phyloP scores from a whole-genome alignment of 805 yeast genomes.

The Metschnikowia kunwiensis region DNA sequence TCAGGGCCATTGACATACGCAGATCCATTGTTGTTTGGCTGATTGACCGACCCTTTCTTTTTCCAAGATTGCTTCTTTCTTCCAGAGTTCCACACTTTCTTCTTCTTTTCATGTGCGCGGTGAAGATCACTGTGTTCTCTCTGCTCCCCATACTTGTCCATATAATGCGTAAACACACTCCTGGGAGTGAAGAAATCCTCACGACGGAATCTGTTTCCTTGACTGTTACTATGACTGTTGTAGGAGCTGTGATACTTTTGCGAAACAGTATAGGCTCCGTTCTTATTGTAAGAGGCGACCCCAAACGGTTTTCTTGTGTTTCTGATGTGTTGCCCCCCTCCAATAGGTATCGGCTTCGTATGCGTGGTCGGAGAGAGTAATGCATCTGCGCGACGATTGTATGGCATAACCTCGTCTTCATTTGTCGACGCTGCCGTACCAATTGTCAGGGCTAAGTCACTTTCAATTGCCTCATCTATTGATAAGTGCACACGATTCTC shows the following conservation, averaged over 20 bases:
- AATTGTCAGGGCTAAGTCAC: slow-evolving; percentile 6
- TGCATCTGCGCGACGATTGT: slow-evolving; percentile 44
- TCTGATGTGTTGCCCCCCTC: slow-evolving; percentile 30
- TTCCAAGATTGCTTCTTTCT: slow-evolving; percentile 31
- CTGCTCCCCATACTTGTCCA: slow-evolving; percentile 59
- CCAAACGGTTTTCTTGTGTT: slow-evolving; percentile 59
- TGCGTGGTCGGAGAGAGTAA: slow-evolving; percentile 36
- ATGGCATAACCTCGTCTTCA: slow-evolving; percentile 22
- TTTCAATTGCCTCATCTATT: slow-evolving; percentile 11
- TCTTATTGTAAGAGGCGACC: slow-evolving; percentile 54
- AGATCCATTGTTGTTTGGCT: slow-evolving; percentile 1
- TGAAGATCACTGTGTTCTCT: slow-evolving; percentile 20
- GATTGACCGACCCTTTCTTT: slow-evolving; percentile 12
- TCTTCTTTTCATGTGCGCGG: slow-evolving; percentile 19
- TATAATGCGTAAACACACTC: slow-evolving; percentile 64
- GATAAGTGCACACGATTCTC: slow-evolving; percentile 5
- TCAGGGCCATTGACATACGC: slow-evolving; percentile 1
- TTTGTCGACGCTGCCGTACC: slow-evolving; percentile 1
- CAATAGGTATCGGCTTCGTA: slow-evolving; percentile 41
- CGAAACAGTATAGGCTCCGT: slow-evolving; percentile 8
- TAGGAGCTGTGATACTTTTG: slow-evolving; percentile 11
- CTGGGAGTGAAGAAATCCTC: slow-evolving; percentile 80
- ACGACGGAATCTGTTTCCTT: slow-evolving; percentile 45
- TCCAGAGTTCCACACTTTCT: slow-evolving; percentile 17
- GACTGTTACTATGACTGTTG: slow-evolving; percentile 7